Conservation (phyloP, 179 eudicot genomes). For the Corrigiola litoralis region DNA sequence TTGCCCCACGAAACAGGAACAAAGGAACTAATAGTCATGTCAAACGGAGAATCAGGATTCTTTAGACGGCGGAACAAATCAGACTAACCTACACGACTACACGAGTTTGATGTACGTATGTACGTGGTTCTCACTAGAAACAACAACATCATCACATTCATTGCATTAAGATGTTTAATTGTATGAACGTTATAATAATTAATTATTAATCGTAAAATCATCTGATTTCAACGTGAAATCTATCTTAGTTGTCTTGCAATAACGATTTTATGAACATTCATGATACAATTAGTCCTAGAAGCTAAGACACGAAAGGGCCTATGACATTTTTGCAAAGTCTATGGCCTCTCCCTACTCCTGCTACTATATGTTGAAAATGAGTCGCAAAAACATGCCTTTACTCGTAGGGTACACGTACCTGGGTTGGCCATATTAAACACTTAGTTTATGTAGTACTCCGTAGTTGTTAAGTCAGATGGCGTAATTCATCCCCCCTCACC, state of each 20-base stretch:
- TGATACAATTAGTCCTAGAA: too few relatives aligned
- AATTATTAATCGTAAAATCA: neutral
- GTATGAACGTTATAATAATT: neutral
- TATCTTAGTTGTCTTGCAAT: constrained; percentile 16
- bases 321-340: too few relatives aligned
- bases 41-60: neutral
- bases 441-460: too few relatives aligned
- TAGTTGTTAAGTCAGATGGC: too few relatives aligned
- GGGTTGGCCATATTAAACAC: too few relatives aligned
- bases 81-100: neutral
- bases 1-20: too few relatives aligned
- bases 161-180: constrained; percentile 12
- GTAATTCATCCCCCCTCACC: too few relatives aligned
- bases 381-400: too few relatives aligned
- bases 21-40: neutral
- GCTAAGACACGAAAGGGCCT: neutral
- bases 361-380: too few relatives aligned
- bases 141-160: constrained; percentile 7
- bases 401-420: too few relatives aligned
- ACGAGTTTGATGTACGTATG: neutral
- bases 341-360: too few relatives aligned
- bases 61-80: constrained; percentile 16
- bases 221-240: neutral
- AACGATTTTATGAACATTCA: neutral
- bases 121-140: neutral